These are phyloP conservation scores for Metrosideros polymorpha DNA, from an alignment of 441 rosid species.

Conservation along the genomic window DNA sequence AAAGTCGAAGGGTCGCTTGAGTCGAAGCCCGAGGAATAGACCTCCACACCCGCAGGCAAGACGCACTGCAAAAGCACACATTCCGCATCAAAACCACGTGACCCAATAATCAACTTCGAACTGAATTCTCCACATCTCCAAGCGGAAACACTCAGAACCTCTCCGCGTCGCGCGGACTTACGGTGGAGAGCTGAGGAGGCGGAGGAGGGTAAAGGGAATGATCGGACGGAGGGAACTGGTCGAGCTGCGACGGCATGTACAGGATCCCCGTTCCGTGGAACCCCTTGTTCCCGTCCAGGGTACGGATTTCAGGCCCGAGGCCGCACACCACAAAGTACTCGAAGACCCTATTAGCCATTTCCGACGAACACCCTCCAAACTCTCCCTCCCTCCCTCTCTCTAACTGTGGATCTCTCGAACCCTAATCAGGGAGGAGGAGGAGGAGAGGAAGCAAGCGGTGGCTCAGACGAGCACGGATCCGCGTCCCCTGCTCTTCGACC, in stretches of 20 bases:
- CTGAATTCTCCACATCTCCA: background rate
- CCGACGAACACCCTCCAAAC: background rate
- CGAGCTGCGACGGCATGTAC: conserved; percentile 76
- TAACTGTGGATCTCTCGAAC: background rate
- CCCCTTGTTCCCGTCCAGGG: conserved; percentile 76
- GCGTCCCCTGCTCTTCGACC: background rate
- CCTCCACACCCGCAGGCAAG: conserved; percentile 86
- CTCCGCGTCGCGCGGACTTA: conserved; percentile 11
- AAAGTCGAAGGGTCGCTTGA: conserved; percentile 42
- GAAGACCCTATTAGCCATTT: conserved; percentile 69
- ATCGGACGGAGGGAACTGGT: conserved; percentile 72
- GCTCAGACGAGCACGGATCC: background rate
- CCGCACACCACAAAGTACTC: conserved; percentile 97
- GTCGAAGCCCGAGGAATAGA: conserved; percentile 65
- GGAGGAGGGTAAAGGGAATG: conserved; percentile 72
- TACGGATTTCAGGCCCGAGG: conserved; percentile 90
- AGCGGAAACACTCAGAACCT: too few relatives aligned
- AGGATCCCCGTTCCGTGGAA: conserved; percentile 50
- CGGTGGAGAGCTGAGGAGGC: conserved; percentile 96
- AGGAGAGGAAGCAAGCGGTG: background rate
- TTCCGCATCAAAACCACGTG: background rate
- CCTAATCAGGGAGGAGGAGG: background rate
- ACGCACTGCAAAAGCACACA: conserved; percentile 54
- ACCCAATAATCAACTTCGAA: background rate
- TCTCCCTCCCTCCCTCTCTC: background rate